Conservation (phyloP, 805 yeast species). For the Wickerhamiella slavikovae region DNA sequence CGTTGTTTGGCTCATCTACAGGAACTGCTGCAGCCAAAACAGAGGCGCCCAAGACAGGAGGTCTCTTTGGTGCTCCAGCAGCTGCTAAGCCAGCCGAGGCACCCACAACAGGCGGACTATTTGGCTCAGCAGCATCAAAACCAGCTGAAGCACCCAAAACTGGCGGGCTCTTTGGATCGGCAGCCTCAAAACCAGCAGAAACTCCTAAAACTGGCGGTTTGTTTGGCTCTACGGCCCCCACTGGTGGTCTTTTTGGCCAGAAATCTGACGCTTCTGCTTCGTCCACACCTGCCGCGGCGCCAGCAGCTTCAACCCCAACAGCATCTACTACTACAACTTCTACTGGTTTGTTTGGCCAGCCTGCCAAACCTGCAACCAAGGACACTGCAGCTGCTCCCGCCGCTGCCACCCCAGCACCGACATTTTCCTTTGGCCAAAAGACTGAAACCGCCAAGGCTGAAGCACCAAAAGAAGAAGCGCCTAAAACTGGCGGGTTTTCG, state of each 20-base stretch:
- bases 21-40: background rate
- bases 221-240: background rate
- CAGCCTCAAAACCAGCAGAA: background rate
- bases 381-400: conserved; percentile 6
- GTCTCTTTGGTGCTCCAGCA: conserved; percentile 1
- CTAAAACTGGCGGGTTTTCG: conserved; percentile 4
- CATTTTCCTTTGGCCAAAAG: conserved; percentile 14
- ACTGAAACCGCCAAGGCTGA: conserved; percentile 3
- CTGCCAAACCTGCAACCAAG: conserved; percentile 4
- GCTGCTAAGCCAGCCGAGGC: conserved; percentile 1
- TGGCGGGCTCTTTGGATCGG: background rate
- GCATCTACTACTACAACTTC: background rate
- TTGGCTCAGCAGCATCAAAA: background rate
- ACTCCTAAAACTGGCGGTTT: background rate
- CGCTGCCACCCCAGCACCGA: conserved; percentile 1
- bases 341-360: background rate
- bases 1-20: background rate
- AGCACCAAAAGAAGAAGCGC: conserved; percentile 1
- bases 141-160: background rate
- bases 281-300: conserved; percentile 1
- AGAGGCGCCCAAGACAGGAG: background rate
- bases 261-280: conserved; percentile 1
- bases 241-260: conserved; percentile 8
- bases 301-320: background rate
- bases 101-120: background rate